Conservation (phyloP, 177 flowering plant genomes). For the Vitis hybrid region DNA sequence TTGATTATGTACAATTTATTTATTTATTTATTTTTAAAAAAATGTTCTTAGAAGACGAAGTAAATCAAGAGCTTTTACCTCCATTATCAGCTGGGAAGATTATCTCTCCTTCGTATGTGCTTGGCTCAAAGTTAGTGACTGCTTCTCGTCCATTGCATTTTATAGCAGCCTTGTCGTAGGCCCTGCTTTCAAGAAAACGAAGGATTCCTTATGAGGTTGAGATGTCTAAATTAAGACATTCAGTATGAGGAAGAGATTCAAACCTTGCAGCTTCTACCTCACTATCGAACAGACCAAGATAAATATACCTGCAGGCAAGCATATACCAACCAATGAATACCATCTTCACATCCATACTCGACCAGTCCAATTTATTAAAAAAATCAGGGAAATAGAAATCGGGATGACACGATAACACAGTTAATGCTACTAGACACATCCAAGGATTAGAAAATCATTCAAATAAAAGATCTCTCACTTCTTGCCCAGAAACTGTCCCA, state of each 20-base stretch:
- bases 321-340: slow-evolving; percentile 9
- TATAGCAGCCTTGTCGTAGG: slow-evolving; percentile 69
- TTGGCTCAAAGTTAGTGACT: slow-evolving; percentile 58
- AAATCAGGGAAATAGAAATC: too few species aligned
- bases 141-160: slow-evolving; percentile 59
- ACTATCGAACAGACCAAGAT: slow-evolving; percentile 63
- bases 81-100: slow-evolving; percentile 13
- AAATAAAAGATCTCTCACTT: slow-evolving; percentile 37
- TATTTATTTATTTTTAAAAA: not conserved
- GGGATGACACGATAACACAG: too few species aligned
- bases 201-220: not conserved
- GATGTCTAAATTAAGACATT: not conserved
- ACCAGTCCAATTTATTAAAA: too few species aligned
- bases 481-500: slow-evolving; percentile 66
- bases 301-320: slow-evolving; percentile 55
- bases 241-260: not conserved
- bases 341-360: not conserved
- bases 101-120: slow-evolving; percentile 35
- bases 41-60: not conserved
- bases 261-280: slow-evolving; percentile 73
- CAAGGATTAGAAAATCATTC: not conserved
- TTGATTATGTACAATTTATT: too few species aligned
- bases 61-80: slow-evolving; percentile 15
- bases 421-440: too few species aligned
- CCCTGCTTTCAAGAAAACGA: slow-evolving; percentile 29